phyloP scores from a whole-genome alignment of 108 stramenopile species.

The Bacterosira constricta region DNA sequence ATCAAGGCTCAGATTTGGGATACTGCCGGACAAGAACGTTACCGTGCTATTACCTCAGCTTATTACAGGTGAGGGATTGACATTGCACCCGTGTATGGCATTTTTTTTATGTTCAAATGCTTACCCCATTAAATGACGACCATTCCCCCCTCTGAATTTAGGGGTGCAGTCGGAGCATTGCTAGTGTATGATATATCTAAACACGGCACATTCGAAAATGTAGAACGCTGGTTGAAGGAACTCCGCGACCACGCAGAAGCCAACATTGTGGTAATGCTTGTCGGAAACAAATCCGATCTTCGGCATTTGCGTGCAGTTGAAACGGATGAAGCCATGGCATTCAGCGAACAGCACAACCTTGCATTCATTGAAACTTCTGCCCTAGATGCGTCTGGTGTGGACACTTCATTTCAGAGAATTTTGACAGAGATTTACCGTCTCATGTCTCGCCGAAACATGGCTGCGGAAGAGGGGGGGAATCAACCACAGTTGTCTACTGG shows the following conservation, averaged over 20 bases:
- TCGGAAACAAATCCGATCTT: slow-evolving; percentile 98
- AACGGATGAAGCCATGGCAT: slow-evolving; percentile 98
- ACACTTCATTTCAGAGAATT: slow-evolving; percentile 97
- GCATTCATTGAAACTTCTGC: slow-evolving; percentile 99
- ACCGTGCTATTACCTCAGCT: slow-evolving; percentile 97
- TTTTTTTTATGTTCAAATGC: too few species aligned
- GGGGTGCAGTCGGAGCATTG: slow-evolving; percentile 89
- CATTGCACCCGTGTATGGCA: too few species aligned
- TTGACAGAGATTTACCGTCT: slow-evolving; percentile 93
- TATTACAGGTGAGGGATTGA: slow-evolving; percentile 85
- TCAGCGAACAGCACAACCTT: slow-evolving; percentile 97
- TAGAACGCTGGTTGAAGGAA: slow-evolving; percentile 99
- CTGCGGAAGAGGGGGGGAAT: slow-evolving; percentile 77
- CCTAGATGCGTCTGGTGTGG: slow-evolving; percentile 93
- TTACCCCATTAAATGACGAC: neutral
- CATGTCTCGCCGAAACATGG: slow-evolving; percentile 84
- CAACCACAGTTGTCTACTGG: slow-evolving; percentile 74
- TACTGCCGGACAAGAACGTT: slow-evolving; percentile 98
- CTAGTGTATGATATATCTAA: slow-evolving; percentile 99
- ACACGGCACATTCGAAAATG: slow-evolving; percentile 98
- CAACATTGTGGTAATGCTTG: slow-evolving; percentile 99
- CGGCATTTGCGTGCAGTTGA: slow-evolving; percentile 96
- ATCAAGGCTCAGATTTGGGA: slow-evolving; percentile 99
- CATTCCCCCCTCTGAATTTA: slow-evolving; percentile 14
- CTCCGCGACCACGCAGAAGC: slow-evolving; percentile 98